Evolutionary conservation across 1,139 yeast genomes (phyloP), one percentile per base, ranked within the genome.

Genomic region (Magnusiomyces tetraspermus): DNA sequence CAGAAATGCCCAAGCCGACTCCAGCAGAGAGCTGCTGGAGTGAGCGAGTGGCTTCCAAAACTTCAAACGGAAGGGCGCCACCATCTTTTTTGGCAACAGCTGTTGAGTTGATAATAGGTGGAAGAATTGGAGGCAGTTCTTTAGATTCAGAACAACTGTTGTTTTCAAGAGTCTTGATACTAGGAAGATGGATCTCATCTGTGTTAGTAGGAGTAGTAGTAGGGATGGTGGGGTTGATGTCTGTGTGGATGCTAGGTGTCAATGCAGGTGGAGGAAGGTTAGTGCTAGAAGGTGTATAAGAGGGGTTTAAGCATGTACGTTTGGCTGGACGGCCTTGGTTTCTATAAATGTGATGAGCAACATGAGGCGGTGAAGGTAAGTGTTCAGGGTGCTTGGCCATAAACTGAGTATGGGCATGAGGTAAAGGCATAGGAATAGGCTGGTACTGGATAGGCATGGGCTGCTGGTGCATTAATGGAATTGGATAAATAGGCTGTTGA

Each of bases 11-110:
- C 24, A 38, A 19, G 15, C 42, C 50, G 70, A 60, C 36, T 71
- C 66, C 33, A 71, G 62, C 44, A 72, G 71, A 65, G 44, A 71
- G 59, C 55, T 68, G 71, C 62, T 71, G 75, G 46, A 71, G 61
- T 23, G 72, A 67, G 24, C 73, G 62, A 33, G 74, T 69, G 30
- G 75, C 75, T 55, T 70, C 71, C 31, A 71, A 61, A 50, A 70
- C 71, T 56, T 70, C 73, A 24, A 59, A 52, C 15, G 69, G 70
- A 1, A 38, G 38, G 17, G 10, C 38, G n/a, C 17, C 10, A 10
- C 17, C 10, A 13, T 6, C 11, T 11, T 33, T 33, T 33, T 33
- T 15, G 38, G 10, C n/a, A 33, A 15, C 38, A 15, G n/a, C n/a
- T 33, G 10, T 15, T 10, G 38, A 17, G 38, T 33, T 33, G 38